A percentile compares a stretch with the other conserved stretches of the same genome.
phyloP scores from a whole-genome alignment of 257 asterid species.

The Salvia hispanica region DNA sequence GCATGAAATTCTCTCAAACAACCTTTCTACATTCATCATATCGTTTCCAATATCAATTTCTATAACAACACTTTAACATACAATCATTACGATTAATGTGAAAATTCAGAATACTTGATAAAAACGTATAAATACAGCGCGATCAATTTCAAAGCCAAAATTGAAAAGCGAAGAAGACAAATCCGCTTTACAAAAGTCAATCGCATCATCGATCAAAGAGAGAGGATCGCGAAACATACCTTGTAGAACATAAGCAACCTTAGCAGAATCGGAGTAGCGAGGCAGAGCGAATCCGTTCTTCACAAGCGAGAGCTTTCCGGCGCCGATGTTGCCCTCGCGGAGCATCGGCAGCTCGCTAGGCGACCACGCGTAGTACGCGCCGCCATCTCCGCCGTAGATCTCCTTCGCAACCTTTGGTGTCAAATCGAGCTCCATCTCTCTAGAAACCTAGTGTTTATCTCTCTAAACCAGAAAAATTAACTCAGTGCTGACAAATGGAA shows the following conservation, averaged over 20 bases:
- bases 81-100: neutral
- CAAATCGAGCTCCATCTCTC: constrained; percentile 53
- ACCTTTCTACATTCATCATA: neutral
- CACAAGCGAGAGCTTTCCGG: constrained; percentile 47
- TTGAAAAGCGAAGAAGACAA: neutral
- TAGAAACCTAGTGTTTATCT: constrained; percentile 3
- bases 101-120: neutral
- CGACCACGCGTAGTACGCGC: constrained; percentile 52
- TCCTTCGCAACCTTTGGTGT: constrained; percentile 50
- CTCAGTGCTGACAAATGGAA: neutral
- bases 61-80: neutral
- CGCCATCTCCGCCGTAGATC: constrained; percentile 54
- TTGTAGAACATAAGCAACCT: constrained; percentile 64
- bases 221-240: constrained; percentile 35
- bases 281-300: constrained; percentile 54
- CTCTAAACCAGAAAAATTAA: constrained; percentile 1
- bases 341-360: constrained; percentile 56
- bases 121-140: neutral
- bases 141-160: neutral
- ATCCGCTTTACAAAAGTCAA: neutral
- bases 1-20: neutral
- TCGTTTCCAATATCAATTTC: neutral
- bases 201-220: constrained; percentile 3
- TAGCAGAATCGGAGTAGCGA: constrained; percentile 57
- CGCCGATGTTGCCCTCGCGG: constrained; percentile 55